Evolutionary conservation across 2,329 filamentous ascomycete genomes (phyloP), one percentile per base, ranked within the genome.

Genomic region (Taxawa tesnikishii): DNA sequence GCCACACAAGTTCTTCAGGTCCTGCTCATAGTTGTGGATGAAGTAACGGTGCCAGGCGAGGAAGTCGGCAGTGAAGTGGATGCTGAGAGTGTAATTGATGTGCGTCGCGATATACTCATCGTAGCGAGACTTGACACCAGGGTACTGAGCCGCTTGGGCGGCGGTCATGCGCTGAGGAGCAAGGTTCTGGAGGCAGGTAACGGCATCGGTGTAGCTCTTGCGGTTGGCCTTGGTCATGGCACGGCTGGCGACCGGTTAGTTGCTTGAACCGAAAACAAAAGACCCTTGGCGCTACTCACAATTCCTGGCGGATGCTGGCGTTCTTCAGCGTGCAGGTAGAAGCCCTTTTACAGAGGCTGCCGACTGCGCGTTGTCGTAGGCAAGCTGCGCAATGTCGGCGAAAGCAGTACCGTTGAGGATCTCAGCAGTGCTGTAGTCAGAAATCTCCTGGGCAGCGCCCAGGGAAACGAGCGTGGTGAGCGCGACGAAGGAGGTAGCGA

Each of bases 11-110:
- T 53, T 36, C 11, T 30, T 41, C 3, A 59, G 45, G 3, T 50
- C 50, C 38, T 57, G 47, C 28, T 60, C 56, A 33, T 58, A 59
- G 2, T 50, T 40, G 50, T 62, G 53, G 3, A 49, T 52, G 31
- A 51, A 56, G 34, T 54, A 55, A 2, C 55, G 46, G 33, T 58
- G 55, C 55, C 55, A 57, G 26, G 56, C 29, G 15, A 58, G 37
- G 43, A 59, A 59, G 26, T 34, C 48, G 14, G 36, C 38, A 5
- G 32, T 40, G 13, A 29, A 28, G 28, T 40, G 38, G 4, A 40
- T 40, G 4, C 14, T 24, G 4, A 32, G 21, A 4, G 32, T 38
- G 11, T 40, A 36, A 10, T 36, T 30, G 6, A 40, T 40, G 23
- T 40, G 38, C 1, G 31, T 36, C 8, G 32, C 36, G 2, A 40